Base-by-base conservation (phyloP, 1,139 yeast species). In the Zygosaccharomyces pseudobailii region DNA sequence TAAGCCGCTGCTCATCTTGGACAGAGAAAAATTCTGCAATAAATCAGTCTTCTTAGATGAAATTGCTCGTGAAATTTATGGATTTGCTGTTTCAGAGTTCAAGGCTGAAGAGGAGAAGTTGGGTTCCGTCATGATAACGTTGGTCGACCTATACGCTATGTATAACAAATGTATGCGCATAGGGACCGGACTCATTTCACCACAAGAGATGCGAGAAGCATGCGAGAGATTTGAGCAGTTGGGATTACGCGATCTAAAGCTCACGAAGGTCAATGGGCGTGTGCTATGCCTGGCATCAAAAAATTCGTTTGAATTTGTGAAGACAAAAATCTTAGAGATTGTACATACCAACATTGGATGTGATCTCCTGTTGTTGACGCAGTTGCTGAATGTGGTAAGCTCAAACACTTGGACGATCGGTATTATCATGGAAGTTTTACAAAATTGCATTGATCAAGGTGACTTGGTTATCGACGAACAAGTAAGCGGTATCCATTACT, bases 321-420 rank as follows among this genome's bases (percentile, higher is more conserved):
- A 66, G 45, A 55, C 63, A 4, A 54, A 56, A 42, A 53, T 65
- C 2, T 27, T 60, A n/a, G 62, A 66, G 3, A 54, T 73, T 2
- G 58, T 71, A 4, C 55, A 62, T 3, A 58, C 68, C 23, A 52
- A 51, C 40, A 57, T 61, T 24, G 57, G 71, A 32, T 55, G 53
- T 17, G 58, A 65, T 46, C 48, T 54, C 32, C 37, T 70, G 37
- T 55, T 61, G 48, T 46, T 66, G 21, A 56, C 57, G 44, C 53
- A 65, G 47, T 35, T 48, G 43, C 30, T 57, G 46, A 53, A 65
- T 39, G 47, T 55, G 6, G 56, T 58, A 27, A 59, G 78, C 46
- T 75, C 74, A 52, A 74, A 83, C 52, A 71, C 71, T 31, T 87
- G 94, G 90, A 81, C 90, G 17, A 72, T 82, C 37, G 78, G 80